phyloP scores from a whole-genome alignment of 1,284 basidiomycete species.

The Pseudozyma flocculosa region DNA sequence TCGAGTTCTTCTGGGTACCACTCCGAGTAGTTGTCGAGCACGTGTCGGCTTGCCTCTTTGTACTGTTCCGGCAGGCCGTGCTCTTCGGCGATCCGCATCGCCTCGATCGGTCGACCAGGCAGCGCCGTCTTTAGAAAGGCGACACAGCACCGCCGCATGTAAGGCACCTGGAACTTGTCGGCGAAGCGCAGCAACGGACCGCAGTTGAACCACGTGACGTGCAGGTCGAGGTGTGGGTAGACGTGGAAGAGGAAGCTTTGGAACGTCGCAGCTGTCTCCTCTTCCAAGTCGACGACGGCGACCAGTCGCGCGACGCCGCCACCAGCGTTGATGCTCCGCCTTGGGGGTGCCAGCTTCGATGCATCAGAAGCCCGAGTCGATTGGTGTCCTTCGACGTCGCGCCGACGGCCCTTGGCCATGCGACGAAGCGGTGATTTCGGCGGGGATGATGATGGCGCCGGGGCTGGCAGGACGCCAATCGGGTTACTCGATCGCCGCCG shows the following conservation, averaged over 20 bases:
- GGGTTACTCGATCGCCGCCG: too few relatives aligned
- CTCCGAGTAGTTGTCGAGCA: slow-evolving; percentile 37
- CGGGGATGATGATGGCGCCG: too few relatives aligned
- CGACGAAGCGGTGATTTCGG: too few relatives aligned
- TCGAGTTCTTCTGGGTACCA: slow-evolving; percentile 41
- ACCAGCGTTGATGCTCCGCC: too few relatives aligned
- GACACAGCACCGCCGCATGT: slow-evolving; percentile 22
- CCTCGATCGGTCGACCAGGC: slow-evolving; percentile 44
- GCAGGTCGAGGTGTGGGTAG: slow-evolving; percentile 41
- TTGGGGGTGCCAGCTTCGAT: too few relatives aligned
- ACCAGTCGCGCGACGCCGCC: slow-evolving; percentile 4
- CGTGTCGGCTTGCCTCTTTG: slow-evolving; percentile 38
- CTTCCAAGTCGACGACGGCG: slow-evolving; percentile 28
- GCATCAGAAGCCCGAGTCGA: too few relatives aligned
- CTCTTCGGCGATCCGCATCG: slow-evolving; percentile 40
- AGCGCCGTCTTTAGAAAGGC: slow-evolving; percentile 32
- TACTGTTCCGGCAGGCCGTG: slow-evolving; percentile 37
- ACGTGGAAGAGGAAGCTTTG: slow-evolving; percentile 37
- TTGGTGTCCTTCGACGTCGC: too few relatives aligned
- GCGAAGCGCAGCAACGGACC: slow-evolving; percentile 30
- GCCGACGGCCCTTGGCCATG: too few relatives aligned
- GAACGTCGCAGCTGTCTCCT: slow-evolving; percentile 38
- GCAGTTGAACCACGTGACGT: slow-evolving; percentile 38
- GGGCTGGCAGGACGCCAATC: too few relatives aligned
- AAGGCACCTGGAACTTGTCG: slow-evolving; percentile 43